Base-by-base conservation (phyloP, 2,329 filamentous ascomycete genomes). In the Cladosporium sphaerospermum region DNA sequence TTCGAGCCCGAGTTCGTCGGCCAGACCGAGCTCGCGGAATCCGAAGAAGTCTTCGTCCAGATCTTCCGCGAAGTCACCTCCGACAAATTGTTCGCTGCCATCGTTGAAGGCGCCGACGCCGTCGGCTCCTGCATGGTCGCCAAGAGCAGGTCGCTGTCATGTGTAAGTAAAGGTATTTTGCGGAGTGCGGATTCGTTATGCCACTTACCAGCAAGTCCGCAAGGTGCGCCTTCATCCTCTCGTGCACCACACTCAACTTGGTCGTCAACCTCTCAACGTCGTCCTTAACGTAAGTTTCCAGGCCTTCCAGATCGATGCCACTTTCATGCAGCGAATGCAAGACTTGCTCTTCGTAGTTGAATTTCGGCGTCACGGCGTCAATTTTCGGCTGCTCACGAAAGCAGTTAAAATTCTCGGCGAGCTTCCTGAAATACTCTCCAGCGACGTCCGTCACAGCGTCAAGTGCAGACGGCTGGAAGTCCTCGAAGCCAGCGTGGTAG, bases 1-100 rank as follows among this genome's bases (percentile, higher is more conserved):
- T 32, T 92, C 85, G 57, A 93, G 78, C 14, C 91, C 91, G 67
- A 97, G 86, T 67, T 99, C 93, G 62, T 84, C 86, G 64, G 96
- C 90, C 54, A 99, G 79, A 41, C 93, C 93, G 43, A 99, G 81
- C 56, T 95, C 91, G 67, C 90, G 91, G 80, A 99, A 97, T 28
- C 93, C 93, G 65, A 99, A 99, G 80, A 96, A 99, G 73, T 99
- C 93, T 75, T 99, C 93, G 56, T 91, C 92, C 10, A 99, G 86
- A 62, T 99, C 93, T 68, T 96, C 93, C 0, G 93, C 93, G 68
- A 99, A 99, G 70, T 99, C 93, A 57, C 93, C 93, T 43, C 88
- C 89, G 45, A 96, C 85, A 62, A 97, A 99, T 67, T 97, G 93
- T 59, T 99, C 93, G 69, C 90, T 96, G 59, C 91, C 92, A 63